These are phyloP conservation scores for Komagataella pseudopastoris DNA, from an alignment of 805 yeast genomes.

Conservation along the genomic window DNA sequence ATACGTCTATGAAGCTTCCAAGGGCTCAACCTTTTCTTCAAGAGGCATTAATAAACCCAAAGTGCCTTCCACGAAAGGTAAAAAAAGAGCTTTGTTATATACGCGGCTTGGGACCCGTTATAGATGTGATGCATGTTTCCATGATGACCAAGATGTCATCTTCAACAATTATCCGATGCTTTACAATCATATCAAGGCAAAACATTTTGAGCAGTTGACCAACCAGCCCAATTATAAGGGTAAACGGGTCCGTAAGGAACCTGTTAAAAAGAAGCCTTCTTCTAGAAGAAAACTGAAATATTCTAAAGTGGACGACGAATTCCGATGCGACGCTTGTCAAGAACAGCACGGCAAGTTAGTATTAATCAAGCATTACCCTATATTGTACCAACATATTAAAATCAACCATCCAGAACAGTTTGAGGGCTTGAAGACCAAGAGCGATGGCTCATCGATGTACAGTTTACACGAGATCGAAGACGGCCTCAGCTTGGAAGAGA, in stretches of 20 bases:
- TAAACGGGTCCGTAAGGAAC: not conserved
- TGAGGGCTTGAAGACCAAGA: not conserved
- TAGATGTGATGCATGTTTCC: not conserved
- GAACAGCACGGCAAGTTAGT: not conserved
- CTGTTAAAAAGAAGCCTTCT: not conserved
- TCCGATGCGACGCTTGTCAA: not conserved
- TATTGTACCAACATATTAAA: not conserved
- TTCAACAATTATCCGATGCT: not conserved
- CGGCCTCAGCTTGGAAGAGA: not conserved
- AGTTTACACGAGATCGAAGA: not conserved
- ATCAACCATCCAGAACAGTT: not conserved
- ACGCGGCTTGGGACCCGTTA: not conserved
- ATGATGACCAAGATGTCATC: not conserved
- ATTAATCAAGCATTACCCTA: not conserved
- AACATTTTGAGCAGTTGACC: not conserved
- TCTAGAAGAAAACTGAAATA: not conserved
- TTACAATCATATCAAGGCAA: not conserved
- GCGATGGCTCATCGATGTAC: not conserved
- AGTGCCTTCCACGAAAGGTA: not conserved
- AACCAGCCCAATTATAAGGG: not conserved
- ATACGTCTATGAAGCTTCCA: not conserved
- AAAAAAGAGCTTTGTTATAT: not conserved
- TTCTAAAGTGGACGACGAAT: not conserved
- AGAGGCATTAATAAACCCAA: not conserved
- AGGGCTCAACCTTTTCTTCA: not conserved